These are phyloP conservation scores for Castanea crenata DNA, from an alignment of 306 rosid genomes.

Conservation along the genomic window DNA sequence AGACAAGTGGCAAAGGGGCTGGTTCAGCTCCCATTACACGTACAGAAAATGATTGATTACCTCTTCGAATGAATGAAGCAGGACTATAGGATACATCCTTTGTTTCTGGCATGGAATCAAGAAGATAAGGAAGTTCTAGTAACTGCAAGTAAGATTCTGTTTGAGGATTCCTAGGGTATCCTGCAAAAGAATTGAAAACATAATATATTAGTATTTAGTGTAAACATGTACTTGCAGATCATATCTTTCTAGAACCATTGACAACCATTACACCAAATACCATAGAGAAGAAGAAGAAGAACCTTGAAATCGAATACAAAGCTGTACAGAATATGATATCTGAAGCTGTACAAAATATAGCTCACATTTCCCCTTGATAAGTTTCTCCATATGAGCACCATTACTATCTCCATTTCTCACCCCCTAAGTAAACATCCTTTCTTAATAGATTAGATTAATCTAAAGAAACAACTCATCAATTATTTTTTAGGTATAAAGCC, in stretches of 20 bases:
- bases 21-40: conserved; percentile 3
- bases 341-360: no score
- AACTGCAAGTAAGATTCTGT: conserved; percentile 79
- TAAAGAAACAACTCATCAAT: not conserved
- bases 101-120: conserved; percentile 51
- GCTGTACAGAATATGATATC: no score
- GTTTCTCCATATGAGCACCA: no score
- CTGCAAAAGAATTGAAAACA: conserved; percentile 37
- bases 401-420: no score
- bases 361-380: no score
- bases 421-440: no score
- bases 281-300: no score
- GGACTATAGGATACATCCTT: conserved; percentile 40
- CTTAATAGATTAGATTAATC: not conserved
- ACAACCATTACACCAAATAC: no score
- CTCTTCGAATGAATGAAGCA: conserved; percentile 39
- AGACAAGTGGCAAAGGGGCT: not conserved
- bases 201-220: not conserved
- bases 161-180: conserved; percentile 64
- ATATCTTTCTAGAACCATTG: not conserved
- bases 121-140: conserved; percentile 86
- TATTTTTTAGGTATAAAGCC: not conserved
- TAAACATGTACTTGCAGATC: not conserved
- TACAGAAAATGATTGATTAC: conserved; percentile 35
- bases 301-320: no score